Percentiles rank a stretch among this genome's conserved stretches.
Evolutionary conservation across 129 eudicot species (phyloP).

Genomic region (Cynara cardunculus): DNA sequence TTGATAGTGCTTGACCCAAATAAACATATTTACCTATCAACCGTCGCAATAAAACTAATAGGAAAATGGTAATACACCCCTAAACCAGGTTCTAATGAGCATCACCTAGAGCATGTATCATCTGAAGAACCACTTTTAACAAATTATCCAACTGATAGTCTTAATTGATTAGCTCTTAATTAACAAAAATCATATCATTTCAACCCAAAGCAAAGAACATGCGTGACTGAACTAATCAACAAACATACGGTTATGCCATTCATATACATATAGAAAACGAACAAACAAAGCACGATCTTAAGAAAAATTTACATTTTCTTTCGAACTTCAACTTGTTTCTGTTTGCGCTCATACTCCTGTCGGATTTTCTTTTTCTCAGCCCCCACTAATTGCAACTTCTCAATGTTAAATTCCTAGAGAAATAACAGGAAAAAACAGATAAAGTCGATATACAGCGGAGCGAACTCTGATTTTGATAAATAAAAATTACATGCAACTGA

Average conservation of each 20-base stretch:
- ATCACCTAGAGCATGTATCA: no score
- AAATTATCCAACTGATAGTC: neutral
- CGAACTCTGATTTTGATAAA: neutral
- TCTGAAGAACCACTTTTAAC: no score
- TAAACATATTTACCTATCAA: no score
- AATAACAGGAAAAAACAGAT: neutral
- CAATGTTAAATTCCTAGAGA: neutral
- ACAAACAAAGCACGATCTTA: neutral
- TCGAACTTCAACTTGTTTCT: constrained; percentile 83
- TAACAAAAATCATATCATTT: neutral
- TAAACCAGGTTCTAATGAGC: no score
- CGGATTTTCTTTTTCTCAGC: constrained; percentile 98
- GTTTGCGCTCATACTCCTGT: no score
- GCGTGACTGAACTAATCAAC: neutral
- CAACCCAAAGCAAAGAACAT: no score
- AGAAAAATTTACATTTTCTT: constrained; percentile 60
- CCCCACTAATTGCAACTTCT: constrained; percentile 84
- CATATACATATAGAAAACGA: neutral
- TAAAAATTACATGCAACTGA: neutral
- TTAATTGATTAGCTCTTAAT: neutral
- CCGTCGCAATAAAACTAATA: no score
- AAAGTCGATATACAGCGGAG: neutral
- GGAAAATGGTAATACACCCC: no score
- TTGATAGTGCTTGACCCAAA: no score
- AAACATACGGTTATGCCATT: neutral